Evolutionary conservation across 1,139 yeast genomes (phyloP), one percentile per base, ranked within the genome.

Genomic region (Meyerozyma guilliermondii): DNA sequence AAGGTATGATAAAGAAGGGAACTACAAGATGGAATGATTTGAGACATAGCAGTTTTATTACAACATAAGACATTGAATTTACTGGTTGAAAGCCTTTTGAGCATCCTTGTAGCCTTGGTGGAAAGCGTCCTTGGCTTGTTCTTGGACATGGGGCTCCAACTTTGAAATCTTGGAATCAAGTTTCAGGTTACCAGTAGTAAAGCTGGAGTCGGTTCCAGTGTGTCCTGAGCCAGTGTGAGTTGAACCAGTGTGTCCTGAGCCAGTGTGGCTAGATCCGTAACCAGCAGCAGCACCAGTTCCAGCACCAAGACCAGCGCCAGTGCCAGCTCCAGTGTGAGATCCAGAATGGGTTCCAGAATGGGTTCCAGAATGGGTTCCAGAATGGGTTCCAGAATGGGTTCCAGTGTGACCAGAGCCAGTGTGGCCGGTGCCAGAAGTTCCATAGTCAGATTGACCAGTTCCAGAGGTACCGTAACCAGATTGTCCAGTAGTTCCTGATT

Each of bases 41-140:
- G n/a, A n/a, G n/a, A n/a, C n/a, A n/a, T n/a, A n/a, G n/a, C n/a
- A n/a, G n/a, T n/a, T 26, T 11, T 17, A 20, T 23, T 10, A 18
- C 13, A 17, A 33, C 23, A 33, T 8, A 33, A 17, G 24, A 10
- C n/a, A 17, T 22, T 11, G 16, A 11, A 22, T 14, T 8, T 38
- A 55, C 17, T 52, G 45, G 28, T 51, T 58, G 45, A 63, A 60
- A 1, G 66, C 56, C 13, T 48, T 48, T 50, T 62, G 61, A 20
- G 70, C 71, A 45, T 66, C 72, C 29, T 61, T 52, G 58, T 66
- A 66, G 36, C 71, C 72, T 47, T 55, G 59, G 46, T 65, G 55
- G 54, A 64, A 66, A 11, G 72, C 72, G 27, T 63, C 67, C 53
- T 63, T 60, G 40, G 72, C 72, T 52, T 65, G 65, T 43, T 63